Base-by-base conservation (phyloP, 140 eudicot genomes). In the Erigeron philadelphicus region DNA sequence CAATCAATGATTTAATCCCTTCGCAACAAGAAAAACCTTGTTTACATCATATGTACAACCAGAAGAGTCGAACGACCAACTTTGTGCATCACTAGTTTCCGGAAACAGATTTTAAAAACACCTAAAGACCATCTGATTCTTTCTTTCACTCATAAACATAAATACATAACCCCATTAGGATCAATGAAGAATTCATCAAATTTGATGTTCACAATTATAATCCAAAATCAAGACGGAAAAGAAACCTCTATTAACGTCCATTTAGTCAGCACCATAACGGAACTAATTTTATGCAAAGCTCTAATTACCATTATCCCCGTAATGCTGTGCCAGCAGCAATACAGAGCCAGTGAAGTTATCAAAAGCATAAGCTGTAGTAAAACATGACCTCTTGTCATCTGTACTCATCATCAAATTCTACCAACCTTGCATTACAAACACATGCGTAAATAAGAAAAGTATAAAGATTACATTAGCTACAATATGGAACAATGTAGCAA, bases 361-460 rank as follows among this genome's bases (percentile, higher is more conserved):
- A 25, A 10, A 35, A 40, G 40, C 15, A 18, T 64, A 9, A 10
- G n/a, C 9, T 40, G 67, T 61, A 40, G 5, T 15, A 40, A 52
- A 6, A 53, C 18, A 49, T 0, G 52, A 35, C 73, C 21, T 52
- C 63, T 17, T 38, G 64, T 68, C 31, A 35, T 40, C 60, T 48
- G 23, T 67, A 25, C 45, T 49, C 25, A 38, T 67, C 72, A 67
- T 67, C 72, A 67, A 50, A 67, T 67, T 19, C 64, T 70, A 44
- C 8, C 66, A 70, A 58, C 75, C 67, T 70, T 70, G 74, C 67
- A 70, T 48, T 61, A 48, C 38, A 31, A 62, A 50, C 35, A 19
- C 40, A 17, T 61, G 4, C 38, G n/a, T 8, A 50, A 63, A 50
- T 59, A 62, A n/a, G 19, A 70, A 42, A 21, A 55, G 8, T 12